These are phyloP conservation scores for Tolypocladium guangdongense DNA, from an alignment of 2,329 filamentous ascomycete genomes.

Conservation along the genomic window DNA sequence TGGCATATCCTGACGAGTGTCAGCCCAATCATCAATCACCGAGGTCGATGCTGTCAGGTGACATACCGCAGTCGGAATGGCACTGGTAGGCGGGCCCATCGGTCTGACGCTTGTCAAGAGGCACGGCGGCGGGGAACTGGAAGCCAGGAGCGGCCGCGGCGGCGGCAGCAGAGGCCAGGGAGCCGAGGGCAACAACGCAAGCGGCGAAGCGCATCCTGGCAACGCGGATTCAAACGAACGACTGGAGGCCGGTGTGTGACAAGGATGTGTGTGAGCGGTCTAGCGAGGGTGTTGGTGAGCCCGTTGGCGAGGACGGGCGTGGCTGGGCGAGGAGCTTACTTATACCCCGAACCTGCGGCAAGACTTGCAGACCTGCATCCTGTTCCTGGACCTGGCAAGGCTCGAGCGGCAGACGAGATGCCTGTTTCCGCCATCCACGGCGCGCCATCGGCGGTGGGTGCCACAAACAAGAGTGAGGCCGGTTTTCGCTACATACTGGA, in stretches of 20 bases:
- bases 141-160: conserved; percentile 11
- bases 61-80: conserved; percentile 39
- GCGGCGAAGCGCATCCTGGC: conserved; percentile 18
- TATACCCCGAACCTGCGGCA: neutral
- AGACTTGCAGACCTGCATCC: neutral
- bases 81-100: conserved; percentile 30
- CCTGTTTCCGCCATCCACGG: neutral
- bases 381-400: neutral
- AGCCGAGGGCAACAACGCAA: conserved; percentile 15
- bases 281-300: neutral
- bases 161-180: conserved; percentile 14
- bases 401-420: neutral
- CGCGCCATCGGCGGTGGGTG: neutral
- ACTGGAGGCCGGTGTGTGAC: neutral
- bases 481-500: neutral
- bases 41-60: neutral
- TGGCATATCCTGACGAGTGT: conserved; percentile 15
- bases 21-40: neutral
- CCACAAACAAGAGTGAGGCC: neutral
- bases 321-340: neutral
- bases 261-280: neutral
- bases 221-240: conserved; percentile 3
- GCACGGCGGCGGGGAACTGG: conserved; percentile 17
- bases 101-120: conserved; percentile 32
- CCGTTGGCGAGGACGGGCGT: neutral